Evolutionary conservation across 805 yeast genomes (phyloP), one percentile per base, ranked within the genome.

Genomic region (Ogataea dorogensis): DNA sequence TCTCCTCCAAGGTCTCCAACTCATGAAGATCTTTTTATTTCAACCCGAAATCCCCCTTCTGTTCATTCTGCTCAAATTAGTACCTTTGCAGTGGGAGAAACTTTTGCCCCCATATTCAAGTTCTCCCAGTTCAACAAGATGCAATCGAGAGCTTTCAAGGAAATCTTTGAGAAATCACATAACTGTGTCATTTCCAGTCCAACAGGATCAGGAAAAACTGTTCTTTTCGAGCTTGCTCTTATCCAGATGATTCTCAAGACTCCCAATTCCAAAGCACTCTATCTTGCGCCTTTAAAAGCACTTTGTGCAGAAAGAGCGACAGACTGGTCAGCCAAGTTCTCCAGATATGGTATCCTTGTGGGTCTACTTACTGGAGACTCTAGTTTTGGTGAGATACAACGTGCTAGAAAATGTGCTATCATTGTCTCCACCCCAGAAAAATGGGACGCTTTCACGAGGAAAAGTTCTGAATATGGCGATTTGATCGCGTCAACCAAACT

Each of bases 391-490:
- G 76, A 73, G 26, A 58, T 70, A 5, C 70, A 3, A 65, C 17
- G 22, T 15, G 35, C 31, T 3, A 23, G 65, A 50, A 64, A 57
- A n/a, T 66, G 77, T 2, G 71, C 72, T 38, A 63, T 77, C 4
- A 73, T 77, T 7, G 68, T 77, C 7, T 69, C 79, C 2, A 77
- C 82, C 1, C 81, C 82, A 4, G 82, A 77, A 50, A 77, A 77
- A 50, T 75, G 80, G 79, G 81, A 77, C 47, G 58, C 71, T 28
- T 56, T 75, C 38, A 73, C 81, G 0, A 59, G 81, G 44, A 69
- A 66, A 44, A 68, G 77, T 75, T 47, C 56, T 2, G 76, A 73
- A 44, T 65, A 59, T 43, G 47, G 48, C 17, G 61, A 54, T 20
- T 39, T 68, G 12, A 64, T 71, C 47, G 56, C 64, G 52, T 49